phyloP scores from a whole-genome alignment of 352 stramenopile genomes.

The Pelagophyceae sp. region DNA sequence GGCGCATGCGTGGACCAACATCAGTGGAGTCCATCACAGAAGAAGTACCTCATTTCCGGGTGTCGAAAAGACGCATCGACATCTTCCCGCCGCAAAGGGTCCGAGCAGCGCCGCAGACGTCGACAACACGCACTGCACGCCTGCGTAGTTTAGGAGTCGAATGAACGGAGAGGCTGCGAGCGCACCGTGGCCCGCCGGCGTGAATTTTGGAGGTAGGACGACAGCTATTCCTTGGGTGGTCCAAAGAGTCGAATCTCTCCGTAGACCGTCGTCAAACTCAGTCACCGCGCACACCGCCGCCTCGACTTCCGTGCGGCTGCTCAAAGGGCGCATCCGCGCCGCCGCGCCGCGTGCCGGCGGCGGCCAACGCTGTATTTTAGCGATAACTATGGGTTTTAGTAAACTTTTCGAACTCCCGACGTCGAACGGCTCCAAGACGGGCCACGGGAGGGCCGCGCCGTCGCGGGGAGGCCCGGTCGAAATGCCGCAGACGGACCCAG shows the following conservation, averaged over 20 bases:
- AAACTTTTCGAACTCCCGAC: background rate
- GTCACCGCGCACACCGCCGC: background rate
- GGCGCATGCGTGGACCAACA: too few relatives aligned
- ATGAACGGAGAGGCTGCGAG: background rate
- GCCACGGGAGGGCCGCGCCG: background rate
- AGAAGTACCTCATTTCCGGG: background rate
- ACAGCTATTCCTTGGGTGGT: background rate
- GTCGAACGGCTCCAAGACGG: background rate
- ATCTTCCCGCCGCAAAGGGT: background rate
- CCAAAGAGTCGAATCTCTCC: background rate
- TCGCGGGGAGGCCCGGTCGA: background rate
- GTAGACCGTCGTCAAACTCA: background rate
- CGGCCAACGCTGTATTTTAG: background rate
- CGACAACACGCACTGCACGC: background rate
- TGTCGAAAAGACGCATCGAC: background rate
- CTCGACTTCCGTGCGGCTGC: background rate
- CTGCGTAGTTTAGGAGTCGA: background rate
- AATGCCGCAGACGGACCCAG: too few relatives aligned
- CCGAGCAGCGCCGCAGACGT: background rate
- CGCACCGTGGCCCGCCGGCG: background rate
- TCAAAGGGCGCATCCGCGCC: background rate
- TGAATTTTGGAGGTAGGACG: background rate
- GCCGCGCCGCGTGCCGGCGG: background rate
- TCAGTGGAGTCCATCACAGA: too few relatives aligned
- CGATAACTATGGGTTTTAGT: too few relatives aligned